Percentiles rank a stretch among this genome's conserved stretches.
phyloP scores from a whole-genome alignment of 345 rosid genomes.

The Hypericum androsaemum region DNA sequence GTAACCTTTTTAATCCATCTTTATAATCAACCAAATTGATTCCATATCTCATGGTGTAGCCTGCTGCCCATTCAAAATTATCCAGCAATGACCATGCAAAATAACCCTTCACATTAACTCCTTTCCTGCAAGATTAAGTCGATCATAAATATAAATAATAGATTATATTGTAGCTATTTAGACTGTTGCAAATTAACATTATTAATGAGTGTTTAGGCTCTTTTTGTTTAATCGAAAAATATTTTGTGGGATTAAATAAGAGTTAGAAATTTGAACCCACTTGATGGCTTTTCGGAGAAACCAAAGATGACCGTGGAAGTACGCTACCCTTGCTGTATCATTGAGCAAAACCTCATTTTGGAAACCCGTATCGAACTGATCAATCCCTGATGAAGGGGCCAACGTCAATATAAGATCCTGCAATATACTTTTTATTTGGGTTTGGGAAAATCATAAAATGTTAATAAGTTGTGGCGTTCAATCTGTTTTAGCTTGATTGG shows the following conservation, averaged over 20 bases:
- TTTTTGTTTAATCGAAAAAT: too few relatives aligned
- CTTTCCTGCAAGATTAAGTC: neutral
- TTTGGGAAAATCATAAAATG: too few relatives aligned
- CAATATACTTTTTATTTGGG: too few relatives aligned
- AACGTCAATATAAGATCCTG: too few relatives aligned
- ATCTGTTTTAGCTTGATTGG: too few relatives aligned
- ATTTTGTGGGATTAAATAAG: too few relatives aligned
- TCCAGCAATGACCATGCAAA: neutral
- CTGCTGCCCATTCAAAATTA: neutral
- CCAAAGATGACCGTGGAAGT: neutral
- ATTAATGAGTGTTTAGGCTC: too few relatives aligned
- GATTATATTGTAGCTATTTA: too few relatives aligned
- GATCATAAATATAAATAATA: too few relatives aligned
- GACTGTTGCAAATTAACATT: too few relatives aligned
- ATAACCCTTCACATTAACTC: constrained; percentile 4
- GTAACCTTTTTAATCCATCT: neutral
- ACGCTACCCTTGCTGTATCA: constrained; percentile 4
- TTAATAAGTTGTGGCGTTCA: too few relatives aligned
- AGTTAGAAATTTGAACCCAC: neutral
- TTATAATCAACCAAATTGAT: neutral
- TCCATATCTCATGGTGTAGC: neutral
- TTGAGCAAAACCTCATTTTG: constrained; percentile 1
- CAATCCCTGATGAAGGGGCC: neutral
- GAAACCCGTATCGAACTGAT: neutral
- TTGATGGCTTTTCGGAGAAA: constrained; percentile 8